Conservation (phyloP, 495 filamentous ascomycete species). For the Lasiosphaeria miniovina region DNA sequence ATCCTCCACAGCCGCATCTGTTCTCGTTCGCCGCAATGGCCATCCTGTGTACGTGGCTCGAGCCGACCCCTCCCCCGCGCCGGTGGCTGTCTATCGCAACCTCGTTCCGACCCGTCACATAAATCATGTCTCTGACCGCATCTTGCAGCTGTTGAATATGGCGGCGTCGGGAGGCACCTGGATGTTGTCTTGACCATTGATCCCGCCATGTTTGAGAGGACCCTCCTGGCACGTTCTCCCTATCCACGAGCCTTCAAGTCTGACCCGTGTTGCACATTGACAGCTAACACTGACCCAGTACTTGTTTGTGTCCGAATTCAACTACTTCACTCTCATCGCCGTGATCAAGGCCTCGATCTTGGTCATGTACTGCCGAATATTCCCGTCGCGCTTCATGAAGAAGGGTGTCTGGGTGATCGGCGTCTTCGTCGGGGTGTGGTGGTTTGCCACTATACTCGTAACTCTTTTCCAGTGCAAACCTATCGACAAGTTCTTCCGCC, state of each 20-base stretch:
- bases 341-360: constrained; percentile 15
- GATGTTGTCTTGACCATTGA: background rate
- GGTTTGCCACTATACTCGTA: constrained; percentile 5
- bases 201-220: background rate
- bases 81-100: background rate
- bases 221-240: background rate
- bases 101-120: background rate
- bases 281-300: constrained; percentile 1
- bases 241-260: background rate
- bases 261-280: background rate
- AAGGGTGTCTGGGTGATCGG: background rate
- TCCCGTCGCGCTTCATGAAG: constrained; percentile 16
- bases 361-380: constrained; percentile 15
- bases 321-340: constrained; percentile 9
- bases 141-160: background rate
- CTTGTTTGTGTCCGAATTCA: constrained; percentile 5
- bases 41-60: background rate
- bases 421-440: constrained; percentile 2
- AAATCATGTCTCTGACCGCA: background rate
- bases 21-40: background rate
- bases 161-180: background rate
- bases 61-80: too few relatives aligned
- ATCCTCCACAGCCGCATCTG: background rate
- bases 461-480: constrained; percentile 14
- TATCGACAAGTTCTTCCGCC: constrained; percentile 4